Evolutionary conservation across 2,329 filamentous ascomycete species (phyloP).

Genomic region (Talaromyces sp.): DNA sequence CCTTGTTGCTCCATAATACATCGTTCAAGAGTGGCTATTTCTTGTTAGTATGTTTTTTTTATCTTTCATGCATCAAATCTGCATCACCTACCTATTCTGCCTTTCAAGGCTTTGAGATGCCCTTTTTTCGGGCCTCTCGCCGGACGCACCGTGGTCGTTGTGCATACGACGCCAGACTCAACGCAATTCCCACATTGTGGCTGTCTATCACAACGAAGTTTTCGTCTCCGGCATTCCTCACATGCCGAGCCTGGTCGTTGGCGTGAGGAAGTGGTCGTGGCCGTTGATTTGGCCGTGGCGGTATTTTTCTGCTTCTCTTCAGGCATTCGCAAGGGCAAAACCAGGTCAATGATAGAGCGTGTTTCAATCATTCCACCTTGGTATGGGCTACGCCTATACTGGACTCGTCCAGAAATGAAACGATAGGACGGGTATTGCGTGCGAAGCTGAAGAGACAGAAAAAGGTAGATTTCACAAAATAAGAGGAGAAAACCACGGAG

Average conservation of each 20-base stretch:
- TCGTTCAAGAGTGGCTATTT: constrained; percentile 20
- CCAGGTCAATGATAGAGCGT: constrained; percentile 1
- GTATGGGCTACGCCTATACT: not conserved
- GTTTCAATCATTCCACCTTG: constrained; percentile 6
- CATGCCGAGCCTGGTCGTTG: constrained; percentile 54
- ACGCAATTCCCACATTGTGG: constrained; percentile 85
- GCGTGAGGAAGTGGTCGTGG: constrained; percentile 12
- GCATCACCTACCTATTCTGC: constrained; percentile 19
- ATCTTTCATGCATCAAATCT: not conserved
- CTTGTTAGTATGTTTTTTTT: not conserved
- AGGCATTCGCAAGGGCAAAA: constrained; percentile 2
- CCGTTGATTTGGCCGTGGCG: not conserved
- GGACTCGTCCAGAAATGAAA: not conserved
- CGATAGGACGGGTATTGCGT: not conserved
- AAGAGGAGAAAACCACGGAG: not conserved
- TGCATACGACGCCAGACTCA: constrained; percentile 22
- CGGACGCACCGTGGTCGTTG: constrained; percentile 20
- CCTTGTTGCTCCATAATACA: constrained; percentile 22
- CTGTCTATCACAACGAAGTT: constrained; percentile 80
- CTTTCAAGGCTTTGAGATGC: constrained; percentile 63
- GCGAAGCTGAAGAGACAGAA: not conserved
- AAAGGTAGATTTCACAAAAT: not conserved
- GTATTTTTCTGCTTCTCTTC: constrained; percentile 5
- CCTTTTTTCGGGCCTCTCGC: constrained; percentile 81
- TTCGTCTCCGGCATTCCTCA: constrained; percentile 86